Evolutionary conservation across 352 stramenopile species (phyloP), one percentile per base, ranked within the genome.

Genomic region (Blastocystis sp.): DNA sequence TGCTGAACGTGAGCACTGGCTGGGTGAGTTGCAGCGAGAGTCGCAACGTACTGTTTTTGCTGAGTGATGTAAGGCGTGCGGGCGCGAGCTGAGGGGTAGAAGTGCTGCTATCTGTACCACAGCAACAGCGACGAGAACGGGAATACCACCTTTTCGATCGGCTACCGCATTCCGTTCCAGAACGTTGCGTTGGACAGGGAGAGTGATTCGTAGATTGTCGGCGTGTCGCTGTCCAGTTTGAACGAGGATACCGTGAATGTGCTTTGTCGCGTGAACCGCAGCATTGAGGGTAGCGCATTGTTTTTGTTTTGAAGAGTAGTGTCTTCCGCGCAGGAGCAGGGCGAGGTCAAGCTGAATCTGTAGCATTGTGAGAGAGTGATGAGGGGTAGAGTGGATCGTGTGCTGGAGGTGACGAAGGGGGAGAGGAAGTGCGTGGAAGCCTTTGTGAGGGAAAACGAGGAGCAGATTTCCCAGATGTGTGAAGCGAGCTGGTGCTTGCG

Each of bases 41-140:
- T 4, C 59, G 33, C 12, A 85, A 62, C 74, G 60, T 69, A n/a
- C 61, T 85, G 50, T 26, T 85, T 21, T 39, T 85, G 51, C 50
- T 63, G 31, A 67, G 45, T 4, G 29, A 85, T 69, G 74, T 85
- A 45, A 26, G 19, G n/a, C 4, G 35, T 45, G 50, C 3, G 6
- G 24, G 26, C 13, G 31, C 19, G 33, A 45, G 12, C 19, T 85
- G 51, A 85, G 6, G 21, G 3, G n/a, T 69, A 85, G 74, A 55
- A 63, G 26, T 85, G 74, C 51, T 85, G 74, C 51, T 85, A 85
- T 41, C 74, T 85, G 59, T 85, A 85, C 31, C 35, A 29, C 26
- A 69, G 50, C 26, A 62, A 85, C 24, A 62, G 35, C 1, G 55
- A 62, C 26, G 31, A 50, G 3, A 67, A 62, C 26, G 74, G 74